phyloP scores from a whole-genome alignment of 75 land plant genomes.

The Picea glauca region DNA sequence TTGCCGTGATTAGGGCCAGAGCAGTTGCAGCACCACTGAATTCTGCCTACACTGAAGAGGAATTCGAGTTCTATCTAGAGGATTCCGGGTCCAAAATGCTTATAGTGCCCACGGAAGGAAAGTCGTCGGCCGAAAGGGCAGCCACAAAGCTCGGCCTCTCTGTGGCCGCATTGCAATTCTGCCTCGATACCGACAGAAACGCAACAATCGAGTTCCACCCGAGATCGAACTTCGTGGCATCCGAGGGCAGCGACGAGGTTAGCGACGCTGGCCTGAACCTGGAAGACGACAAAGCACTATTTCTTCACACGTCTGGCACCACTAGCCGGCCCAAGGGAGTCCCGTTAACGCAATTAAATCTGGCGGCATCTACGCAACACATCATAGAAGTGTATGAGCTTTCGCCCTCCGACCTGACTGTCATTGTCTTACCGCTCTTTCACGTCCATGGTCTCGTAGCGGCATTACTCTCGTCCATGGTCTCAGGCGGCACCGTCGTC shows the following conservation, averaged over 20 bases:
- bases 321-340: conserved; percentile 96
- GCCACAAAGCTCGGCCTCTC: conserved; percentile 63
- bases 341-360: conserved; percentile 76
- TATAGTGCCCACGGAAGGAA: conserved; percentile 52
- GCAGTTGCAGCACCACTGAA: conserved; percentile 90
- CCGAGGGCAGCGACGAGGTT: not conserved
- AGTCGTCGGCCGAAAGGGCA: conserved; percentile 61
- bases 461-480: conserved; percentile 59
- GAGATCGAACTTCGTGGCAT: not conserved
- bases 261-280: conserved; percentile 24
- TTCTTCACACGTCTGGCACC: conserved; percentile 95
- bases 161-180: conserved; percentile 16
- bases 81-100: conserved; percentile 73
- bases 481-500: conserved; percentile 66
- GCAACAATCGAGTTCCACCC: conserved; percentile 13
- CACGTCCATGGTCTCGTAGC: conserved; percentile 91
- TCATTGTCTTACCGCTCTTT: conserved; percentile 82
- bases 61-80: conserved; percentile 81
- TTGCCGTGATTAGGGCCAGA: conserved; percentile 73
- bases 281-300: conserved; percentile 64
- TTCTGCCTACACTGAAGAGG: conserved; percentile 76
- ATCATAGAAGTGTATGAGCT: conserved; percentile 65
- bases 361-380: conserved; percentile 64
- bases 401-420: conserved; percentile 66
- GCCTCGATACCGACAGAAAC: no score